Conservation (phyloP, 257 asterid genomes). For the Nicotiana obtusifolia region DNA sequence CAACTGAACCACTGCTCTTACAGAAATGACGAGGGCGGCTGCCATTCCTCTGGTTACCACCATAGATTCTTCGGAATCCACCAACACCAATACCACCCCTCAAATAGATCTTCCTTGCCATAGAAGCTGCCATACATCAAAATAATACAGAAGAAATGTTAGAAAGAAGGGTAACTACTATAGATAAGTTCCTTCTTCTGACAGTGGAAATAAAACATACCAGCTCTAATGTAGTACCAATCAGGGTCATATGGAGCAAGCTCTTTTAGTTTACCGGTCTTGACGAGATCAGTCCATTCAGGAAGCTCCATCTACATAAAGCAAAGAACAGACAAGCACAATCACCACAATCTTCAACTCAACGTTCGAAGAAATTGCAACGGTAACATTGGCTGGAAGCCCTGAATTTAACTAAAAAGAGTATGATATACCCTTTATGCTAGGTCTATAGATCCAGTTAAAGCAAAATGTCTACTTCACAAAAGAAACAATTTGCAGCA, state of each 20-base stretch:
- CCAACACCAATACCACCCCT: slow-evolving; percentile 96
- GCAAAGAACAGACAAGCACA: not conserved
- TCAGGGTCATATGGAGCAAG: slow-evolving; percentile 95
- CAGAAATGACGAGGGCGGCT: slow-evolving; percentile 86
- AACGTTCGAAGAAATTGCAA: not conserved
- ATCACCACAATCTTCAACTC: not conserved
- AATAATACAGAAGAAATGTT: not conserved
- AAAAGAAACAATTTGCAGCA: not conserved
- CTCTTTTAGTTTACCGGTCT: slow-evolving; percentile 77
- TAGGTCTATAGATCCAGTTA: not conserved
- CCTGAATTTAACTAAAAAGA: not conserved
- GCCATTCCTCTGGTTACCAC: slow-evolving; percentile 88
- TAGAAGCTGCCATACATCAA: slow-evolving; percentile 52
- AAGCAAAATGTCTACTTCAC: not conserved
- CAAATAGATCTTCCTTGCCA: slow-evolving; percentile 89
- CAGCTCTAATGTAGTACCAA: slow-evolving; percentile 91
- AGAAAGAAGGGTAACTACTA: not conserved
- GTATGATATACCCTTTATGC: not conserved
- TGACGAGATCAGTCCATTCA: slow-evolving; percentile 84
- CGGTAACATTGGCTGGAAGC: not conserved
- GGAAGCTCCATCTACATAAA: slow-evolving; percentile 71
- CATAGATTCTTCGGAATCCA: slow-evolving; percentile 69
- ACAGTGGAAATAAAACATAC: slow-evolving; percentile 26
- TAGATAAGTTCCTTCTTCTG: not conserved
- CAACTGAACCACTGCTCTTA: slow-evolving; percentile 87